Percentiles rank a stretch among this genome's conserved stretches.
Conservation (phyloP, 345 rosid species). For the Litchi chinensis region DNA sequence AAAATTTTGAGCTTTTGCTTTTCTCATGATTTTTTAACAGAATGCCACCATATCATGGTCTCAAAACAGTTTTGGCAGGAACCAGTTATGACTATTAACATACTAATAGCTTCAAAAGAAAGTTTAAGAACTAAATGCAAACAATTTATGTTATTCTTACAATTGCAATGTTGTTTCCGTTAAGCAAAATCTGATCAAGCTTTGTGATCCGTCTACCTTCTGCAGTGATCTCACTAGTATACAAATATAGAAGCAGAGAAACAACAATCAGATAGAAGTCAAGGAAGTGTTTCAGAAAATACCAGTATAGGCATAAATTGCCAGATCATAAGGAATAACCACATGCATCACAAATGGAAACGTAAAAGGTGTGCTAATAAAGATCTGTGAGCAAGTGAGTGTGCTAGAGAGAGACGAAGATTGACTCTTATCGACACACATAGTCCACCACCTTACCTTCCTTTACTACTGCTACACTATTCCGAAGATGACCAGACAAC, state of each 20-base stretch:
- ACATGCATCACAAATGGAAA: neutral
- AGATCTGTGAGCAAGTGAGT: neutral
- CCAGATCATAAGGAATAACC: neutral
- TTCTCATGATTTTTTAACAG: slow-evolving; percentile 1
- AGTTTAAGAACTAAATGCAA: neutral
- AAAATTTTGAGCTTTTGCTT: neutral
- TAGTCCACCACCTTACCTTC: slow-evolving; percentile 3
- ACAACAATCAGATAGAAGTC: slow-evolving; percentile 5
- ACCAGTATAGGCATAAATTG: neutral
- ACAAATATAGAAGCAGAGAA: slow-evolving; percentile 14
- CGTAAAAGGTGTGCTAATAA: neutral
- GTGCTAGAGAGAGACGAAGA: neutral
- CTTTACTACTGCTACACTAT: neutral
- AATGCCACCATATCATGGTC: neutral
- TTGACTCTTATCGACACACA: neutral
- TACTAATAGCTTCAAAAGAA: neutral
- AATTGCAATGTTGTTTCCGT: slow-evolving; percentile 94
- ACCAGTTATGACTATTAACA: neutral
- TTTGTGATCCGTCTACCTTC: slow-evolving; percentile 92
- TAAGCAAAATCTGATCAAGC: slow-evolving; percentile 94
- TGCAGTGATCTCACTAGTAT: slow-evolving; percentile 77
- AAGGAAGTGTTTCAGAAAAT: neutral
- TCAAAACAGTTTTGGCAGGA: neutral
- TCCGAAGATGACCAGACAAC: neutral
- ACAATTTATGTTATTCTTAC: slow-evolving; percentile 46